Evolutionary conservation across 108 stramenopile genomes (phyloP), one percentile per base, ranked within the genome.

Genomic region (Cyclotella choctawhatcheeana): DNA sequence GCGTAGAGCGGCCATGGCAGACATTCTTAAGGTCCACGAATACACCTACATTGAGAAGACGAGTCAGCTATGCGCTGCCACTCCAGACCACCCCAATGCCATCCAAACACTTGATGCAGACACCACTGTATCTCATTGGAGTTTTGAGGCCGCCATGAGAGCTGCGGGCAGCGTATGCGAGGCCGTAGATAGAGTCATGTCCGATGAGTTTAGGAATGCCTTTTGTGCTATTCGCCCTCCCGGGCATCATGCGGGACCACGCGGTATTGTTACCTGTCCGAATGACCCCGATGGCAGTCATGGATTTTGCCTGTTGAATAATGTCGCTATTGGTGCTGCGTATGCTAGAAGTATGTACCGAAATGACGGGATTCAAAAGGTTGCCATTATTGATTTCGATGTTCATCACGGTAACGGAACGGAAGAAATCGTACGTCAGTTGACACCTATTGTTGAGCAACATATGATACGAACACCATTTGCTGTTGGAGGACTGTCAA

Each of bases 241-340:
- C 2, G 99, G 99, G 33, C 99, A 99, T 77, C 99, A 99, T 84
- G 98, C 98, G 30, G 98, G 97, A 14, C 92, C 96, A 20, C 50
- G 91, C 12, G 99, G 99, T 13, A 92, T 98, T 64, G 96, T 98
- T 45, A 90, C 84, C 20, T 96, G 95, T 76, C 82, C 81, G 26
- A 96, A 96, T 68, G 96, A 96, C 70, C 87, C 86, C 13, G 85
- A 94, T 35, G 96, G 90, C 16, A 90, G 90, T 22, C 92, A 93
- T 80, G 99, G 99, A 1, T 99, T 99, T 77, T 99, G 98, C 77
- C 89, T 99, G 12, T 82, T 99, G 55, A 99, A 99, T 84, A 98
- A 99, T 75, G 96, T 99, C 56, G 97, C 97, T 21, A 94, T 99
- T 74, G 98, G 90, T 24, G 99, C 99, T 45, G 94, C 96, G 6